Conservation (phyloP, 495 filamentous ascomycete species). For the Oidiodendron maius region DNA sequence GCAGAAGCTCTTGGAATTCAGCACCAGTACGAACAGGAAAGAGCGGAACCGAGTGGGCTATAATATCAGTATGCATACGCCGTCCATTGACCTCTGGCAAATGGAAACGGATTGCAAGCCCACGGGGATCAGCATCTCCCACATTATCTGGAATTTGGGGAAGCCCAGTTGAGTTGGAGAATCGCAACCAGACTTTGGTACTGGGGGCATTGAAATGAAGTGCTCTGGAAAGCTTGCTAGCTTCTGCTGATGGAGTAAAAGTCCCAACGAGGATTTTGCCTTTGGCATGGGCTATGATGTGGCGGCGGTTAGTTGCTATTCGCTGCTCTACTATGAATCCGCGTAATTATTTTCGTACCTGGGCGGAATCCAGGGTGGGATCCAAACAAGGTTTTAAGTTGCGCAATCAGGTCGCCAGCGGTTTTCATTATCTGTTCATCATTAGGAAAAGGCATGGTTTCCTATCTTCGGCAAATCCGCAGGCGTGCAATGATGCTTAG, state of each 20-base stretch:
- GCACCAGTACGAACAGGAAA: slow-evolving; percentile 43
- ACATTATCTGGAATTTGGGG: slow-evolving; percentile 45
- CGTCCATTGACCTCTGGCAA: too few species aligned
- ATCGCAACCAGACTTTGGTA: slow-evolving; percentile 39
- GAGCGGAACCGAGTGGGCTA: slow-evolving; percentile 40
- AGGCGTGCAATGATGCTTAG: too few species aligned
- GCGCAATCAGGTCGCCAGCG: slow-evolving; percentile 28
- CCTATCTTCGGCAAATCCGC: too few species aligned
- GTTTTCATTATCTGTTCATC: slow-evolving; percentile 36
- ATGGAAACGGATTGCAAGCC: slow-evolving; percentile 43
- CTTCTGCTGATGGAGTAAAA: slow-evolving; percentile 40
- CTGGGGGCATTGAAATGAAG: slow-evolving; percentile 41
- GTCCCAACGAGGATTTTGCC: slow-evolving; percentile 41
- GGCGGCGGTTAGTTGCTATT: too few species aligned
- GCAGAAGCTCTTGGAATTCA: slow-evolving; percentile 45
- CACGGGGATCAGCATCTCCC: slow-evolving; percentile 40
- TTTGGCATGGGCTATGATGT: slow-evolving; percentile 41
- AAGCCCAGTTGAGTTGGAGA: slow-evolving; percentile 47
- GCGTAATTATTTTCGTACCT: too few species aligned
- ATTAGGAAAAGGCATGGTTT: slow-evolving; percentile 37
- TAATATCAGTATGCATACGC: slow-evolving; percentile 48
- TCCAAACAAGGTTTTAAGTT: slow-evolving; percentile 36
- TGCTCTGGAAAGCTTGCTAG: slow-evolving; percentile 37
- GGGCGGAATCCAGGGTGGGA: slow-evolving; percentile 39
- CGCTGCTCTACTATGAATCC: too few species aligned